A percentile compares a stretch with the other conserved stretches of the same genome.
phyloP scores from a whole-genome alignment of 805 yeast genomes.

The Candida parachauliodes region DNA sequence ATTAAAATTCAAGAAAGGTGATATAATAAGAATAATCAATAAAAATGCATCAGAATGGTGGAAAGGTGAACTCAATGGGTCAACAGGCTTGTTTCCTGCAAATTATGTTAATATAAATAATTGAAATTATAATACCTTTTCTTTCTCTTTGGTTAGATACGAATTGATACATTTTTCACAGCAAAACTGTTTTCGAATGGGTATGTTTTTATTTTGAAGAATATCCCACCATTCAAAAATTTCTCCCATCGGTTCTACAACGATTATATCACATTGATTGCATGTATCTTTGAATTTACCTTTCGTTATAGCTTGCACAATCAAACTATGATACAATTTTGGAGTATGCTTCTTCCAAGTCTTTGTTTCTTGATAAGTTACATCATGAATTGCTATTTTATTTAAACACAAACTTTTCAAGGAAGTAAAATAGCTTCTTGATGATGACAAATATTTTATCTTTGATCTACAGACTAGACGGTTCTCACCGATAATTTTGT shows the following conservation, averaged over 20 bases:
- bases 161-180: conserved; percentile 42
- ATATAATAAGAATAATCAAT: conserved; percentile 36
- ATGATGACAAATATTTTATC: conserved; percentile 10
- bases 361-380: conserved; percentile 51
- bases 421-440: conserved; percentile 15
- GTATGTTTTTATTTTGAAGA: conserved; percentile 45
- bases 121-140: too few species aligned
- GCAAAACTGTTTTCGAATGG: conserved; percentile 55
- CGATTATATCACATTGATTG: conserved; percentile 45
- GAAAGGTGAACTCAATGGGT: conserved; percentile 28
- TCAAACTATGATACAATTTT: conserved; percentile 39
- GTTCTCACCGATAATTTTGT: conserved; percentile 9
- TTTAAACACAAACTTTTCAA: conserved; percentile 48
- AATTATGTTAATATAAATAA: conserved; percentile 22
- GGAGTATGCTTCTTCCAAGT: conserved; percentile 52
- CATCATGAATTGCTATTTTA: conserved; percentile 47
- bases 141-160: conserved; percentile 13
- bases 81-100: conserved; percentile 24
- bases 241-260: conserved; percentile 57
- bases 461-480: conserved; percentile 23
- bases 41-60: conserved; percentile 31
- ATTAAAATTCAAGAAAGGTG: conserved; percentile 41
- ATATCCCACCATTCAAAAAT: conserved; percentile 68
- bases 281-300: conserved; percentile 52
- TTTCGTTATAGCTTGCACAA: conserved; percentile 51